phyloP scores from a whole-genome alignment of 768 basidiomycete species.

The Phallus indusiatus region DNA sequence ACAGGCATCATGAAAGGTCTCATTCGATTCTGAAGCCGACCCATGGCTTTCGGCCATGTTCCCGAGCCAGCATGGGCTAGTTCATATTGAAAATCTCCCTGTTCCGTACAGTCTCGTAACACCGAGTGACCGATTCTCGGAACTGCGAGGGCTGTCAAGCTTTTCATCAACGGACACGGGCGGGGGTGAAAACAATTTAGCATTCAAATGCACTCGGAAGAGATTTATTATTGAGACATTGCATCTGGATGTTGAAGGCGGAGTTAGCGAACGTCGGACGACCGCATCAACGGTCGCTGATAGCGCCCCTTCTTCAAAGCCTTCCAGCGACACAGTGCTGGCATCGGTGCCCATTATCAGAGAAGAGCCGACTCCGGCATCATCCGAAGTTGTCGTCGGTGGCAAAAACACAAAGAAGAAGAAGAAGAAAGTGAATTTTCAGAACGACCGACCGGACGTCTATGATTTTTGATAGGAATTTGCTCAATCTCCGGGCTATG shows the following conservation, averaged over 20 bases:
- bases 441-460: conserved; percentile 55
- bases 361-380: conserved; percentile 9
- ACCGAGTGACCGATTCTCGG: conserved; percentile 74
- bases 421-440: conserved; percentile 63
- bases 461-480: conserved; percentile 55
- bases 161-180: conserved; percentile 42
- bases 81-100: conserved; percentile 71
- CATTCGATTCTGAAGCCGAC: conserved; percentile 41
- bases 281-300: conserved; percentile 18
- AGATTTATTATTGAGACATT: conserved; percentile 85
- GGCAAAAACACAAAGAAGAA: conserved; percentile 29
- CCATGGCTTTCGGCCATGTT: conserved; percentile 67
- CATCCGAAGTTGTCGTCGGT: conserved; percentile 8
- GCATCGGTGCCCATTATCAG: conserved; percentile 12
- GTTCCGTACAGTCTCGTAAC: conserved; percentile 63
- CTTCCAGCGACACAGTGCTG: conserved; percentile 15
- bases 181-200: conserved; percentile 92
- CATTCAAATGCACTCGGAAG: conserved; percentile 86
- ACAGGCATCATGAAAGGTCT: neutral
- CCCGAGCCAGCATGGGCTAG: conserved; percentile 78
- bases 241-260: conserved; percentile 82
- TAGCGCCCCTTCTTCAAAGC: neutral
- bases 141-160: conserved; percentile 64
- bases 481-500: neutral
- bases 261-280: conserved; percentile 67